Conservation (phyloP, 2,329 filamentous ascomycete genomes). For the Tothia fuscella region DNA sequence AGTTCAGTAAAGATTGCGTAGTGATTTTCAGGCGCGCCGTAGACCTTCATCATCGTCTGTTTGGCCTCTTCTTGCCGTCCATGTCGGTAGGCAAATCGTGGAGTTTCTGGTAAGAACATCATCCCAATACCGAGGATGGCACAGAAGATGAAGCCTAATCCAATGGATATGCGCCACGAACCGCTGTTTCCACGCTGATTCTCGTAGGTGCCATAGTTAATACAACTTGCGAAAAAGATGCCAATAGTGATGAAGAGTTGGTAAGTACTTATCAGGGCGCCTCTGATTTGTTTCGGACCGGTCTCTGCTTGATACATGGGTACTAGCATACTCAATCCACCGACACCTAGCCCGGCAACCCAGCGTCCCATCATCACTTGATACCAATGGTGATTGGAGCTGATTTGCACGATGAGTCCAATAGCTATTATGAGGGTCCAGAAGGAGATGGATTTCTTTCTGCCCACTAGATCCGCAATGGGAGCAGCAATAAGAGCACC, state of each 20-base stretch:
- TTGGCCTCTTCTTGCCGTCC: slow-evolving; percentile 41
- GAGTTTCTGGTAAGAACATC: slow-evolving; percentile 43
- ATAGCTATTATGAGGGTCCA: slow-evolving; percentile 31
- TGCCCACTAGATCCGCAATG: slow-evolving; percentile 42
- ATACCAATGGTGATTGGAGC: slow-evolving; percentile 27
- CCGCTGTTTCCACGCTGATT: slow-evolving; percentile 34
- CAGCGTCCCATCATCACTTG: slow-evolving; percentile 36
- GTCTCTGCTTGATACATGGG: slow-evolving; percentile 56
- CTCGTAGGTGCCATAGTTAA: slow-evolving; percentile 46
- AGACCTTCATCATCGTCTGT: slow-evolving; percentile 40
- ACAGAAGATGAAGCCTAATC: slow-evolving; percentile 45
- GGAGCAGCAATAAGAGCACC: slow-evolving; percentile 30
- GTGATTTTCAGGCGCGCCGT: slow-evolving; percentile 44
- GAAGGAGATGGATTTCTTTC: slow-evolving; percentile 36
- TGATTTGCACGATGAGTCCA: slow-evolving; percentile 33
- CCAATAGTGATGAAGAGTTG: slow-evolving; percentile 60
- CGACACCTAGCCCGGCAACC: slow-evolving; percentile 31
- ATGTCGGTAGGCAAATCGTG: slow-evolving; percentile 44
- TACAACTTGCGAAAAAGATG: slow-evolving; percentile 41
- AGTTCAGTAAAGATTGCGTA: slow-evolving; percentile 41
- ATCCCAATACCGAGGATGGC: slow-evolving; percentile 43
- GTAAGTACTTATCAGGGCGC: slow-evolving; percentile 50
- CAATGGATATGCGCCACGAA: slow-evolving; percentile 54
- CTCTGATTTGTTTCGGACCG: slow-evolving; percentile 51
- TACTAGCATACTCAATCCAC: slow-evolving; percentile 34